A percentile compares a stretch with the other conserved stretches of the same genome.
Evolutionary conservation across 441 rosid species (phyloP).

Genomic region (Pelargonium australe): DNA sequence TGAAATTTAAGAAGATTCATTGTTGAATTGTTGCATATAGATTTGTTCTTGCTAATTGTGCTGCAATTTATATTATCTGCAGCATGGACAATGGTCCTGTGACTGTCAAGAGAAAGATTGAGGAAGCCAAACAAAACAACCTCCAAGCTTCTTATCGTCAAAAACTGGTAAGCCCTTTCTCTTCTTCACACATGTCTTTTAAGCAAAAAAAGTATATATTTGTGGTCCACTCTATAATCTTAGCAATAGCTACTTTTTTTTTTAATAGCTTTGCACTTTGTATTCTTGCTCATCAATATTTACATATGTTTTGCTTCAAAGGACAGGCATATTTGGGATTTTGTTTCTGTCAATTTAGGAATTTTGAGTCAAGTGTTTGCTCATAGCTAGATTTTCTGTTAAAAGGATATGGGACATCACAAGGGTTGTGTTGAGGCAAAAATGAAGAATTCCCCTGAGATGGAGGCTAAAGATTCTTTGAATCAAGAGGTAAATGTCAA

Average conservation of each 20-base stretch:
- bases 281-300: too few relatives aligned
- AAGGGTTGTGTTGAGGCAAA: slow-evolving; percentile 28
- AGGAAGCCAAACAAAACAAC: slow-evolving; percentile 29
- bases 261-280: too few relatives aligned
- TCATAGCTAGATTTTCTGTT: slow-evolving; percentile 5
- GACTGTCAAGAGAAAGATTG: slow-evolving; percentile 22
- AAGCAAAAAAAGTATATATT: neutral
- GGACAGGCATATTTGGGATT: too few relatives aligned
- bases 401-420: slow-evolving; percentile 41
- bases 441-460: slow-evolving; percentile 20
- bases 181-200: slow-evolving; percentile 5
- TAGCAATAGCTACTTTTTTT: neutral
- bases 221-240: neutral
- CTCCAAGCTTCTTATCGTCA: slow-evolving; percentile 20
- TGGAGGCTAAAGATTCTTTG: slow-evolving; percentile 27
- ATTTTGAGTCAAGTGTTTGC: neutral
- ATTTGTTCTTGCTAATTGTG: neutral
- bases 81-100: slow-evolving; percentile 33
- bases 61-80: too few relatives aligned
- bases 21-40: neutral
- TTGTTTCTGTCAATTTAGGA: too few relatives aligned
- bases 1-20: neutral
- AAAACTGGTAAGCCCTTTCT: slow-evolving; percentile 26
- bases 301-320: too few relatives aligned
- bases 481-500: slow-evolving; percentile 44